phyloP scores from a whole-genome alignment of 2,329 filamentous ascomycete species.

The Colletotrichum sp. region DNA sequence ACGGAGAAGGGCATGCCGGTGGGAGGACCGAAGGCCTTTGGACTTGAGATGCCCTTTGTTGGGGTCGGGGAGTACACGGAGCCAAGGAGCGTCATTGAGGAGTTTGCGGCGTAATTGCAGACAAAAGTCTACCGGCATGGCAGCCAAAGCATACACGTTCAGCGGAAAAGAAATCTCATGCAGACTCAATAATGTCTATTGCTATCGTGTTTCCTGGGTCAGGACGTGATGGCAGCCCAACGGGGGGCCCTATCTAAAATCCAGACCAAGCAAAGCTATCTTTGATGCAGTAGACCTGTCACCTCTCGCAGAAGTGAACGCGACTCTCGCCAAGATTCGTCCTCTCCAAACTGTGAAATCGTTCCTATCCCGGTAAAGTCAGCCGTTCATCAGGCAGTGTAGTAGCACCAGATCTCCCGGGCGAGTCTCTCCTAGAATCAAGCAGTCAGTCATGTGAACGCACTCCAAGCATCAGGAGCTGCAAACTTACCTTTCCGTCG shows the following conservation, averaged over 20 bases:
- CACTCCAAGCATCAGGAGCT: fast-evolving
- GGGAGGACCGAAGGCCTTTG: constrained; percentile 38
- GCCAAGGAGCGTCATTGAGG: background rate
- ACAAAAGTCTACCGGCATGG: too few species aligned
- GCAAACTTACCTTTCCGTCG: background rate
- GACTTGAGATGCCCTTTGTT: constrained; percentile 29
- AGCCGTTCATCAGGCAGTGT: background rate
- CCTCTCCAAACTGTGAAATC: background rate
- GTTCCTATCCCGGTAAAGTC: background rate
- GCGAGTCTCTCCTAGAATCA: background rate
- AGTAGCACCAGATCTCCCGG: background rate
- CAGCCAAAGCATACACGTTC: too few species aligned
- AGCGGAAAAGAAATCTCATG: fast-evolving
- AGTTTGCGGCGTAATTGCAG: background rate
- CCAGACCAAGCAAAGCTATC: background rate
- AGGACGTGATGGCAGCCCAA: background rate
- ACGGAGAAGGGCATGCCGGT: constrained; percentile 37
- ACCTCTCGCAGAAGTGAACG: background rate
- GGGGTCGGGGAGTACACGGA: background rate
- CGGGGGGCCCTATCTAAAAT: background rate
- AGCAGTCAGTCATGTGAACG: background rate
- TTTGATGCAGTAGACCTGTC: background rate
- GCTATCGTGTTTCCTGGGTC: background rate
- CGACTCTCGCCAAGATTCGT: background rate
- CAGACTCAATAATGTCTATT: background rate